Evolutionary conservation across 768 basidiomycete species (phyloP).

Genomic region (Chalciporus sphaerocephalus): DNA sequence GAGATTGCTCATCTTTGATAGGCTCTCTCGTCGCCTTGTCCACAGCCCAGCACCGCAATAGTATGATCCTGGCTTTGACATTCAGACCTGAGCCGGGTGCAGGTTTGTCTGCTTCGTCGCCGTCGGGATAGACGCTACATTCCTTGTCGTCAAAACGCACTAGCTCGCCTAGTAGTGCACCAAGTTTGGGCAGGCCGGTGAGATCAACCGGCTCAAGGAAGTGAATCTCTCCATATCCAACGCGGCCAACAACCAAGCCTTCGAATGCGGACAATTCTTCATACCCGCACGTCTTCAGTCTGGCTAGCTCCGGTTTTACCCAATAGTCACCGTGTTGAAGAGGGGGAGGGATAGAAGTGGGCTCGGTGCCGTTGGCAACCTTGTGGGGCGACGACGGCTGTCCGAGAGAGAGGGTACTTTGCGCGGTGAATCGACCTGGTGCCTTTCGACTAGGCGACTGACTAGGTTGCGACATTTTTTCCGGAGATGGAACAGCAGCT

Average conservation of each 20-base stretch:
- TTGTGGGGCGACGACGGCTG: constrained; percentile 26
- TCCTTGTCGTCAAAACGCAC: constrained; percentile 89
- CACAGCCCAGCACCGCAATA: constrained; percentile 81
- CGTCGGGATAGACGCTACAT: constrained; percentile 90
- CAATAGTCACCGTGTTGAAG: constrained; percentile 88
- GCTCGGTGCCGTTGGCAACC: constrained; percentile 25
- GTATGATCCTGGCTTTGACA: constrained; percentile 71
- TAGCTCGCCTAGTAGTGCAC: constrained; percentile 79
- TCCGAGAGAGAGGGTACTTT: constrained; percentile 30
- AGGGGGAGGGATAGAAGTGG: constrained; percentile 30
- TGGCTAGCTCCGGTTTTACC: constrained; percentile 73
- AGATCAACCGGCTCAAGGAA: constrained; percentile 83
- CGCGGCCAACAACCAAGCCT: constrained; percentile 83
- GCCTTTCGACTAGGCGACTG: constrained; percentile 39
- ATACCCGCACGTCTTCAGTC: constrained; percentile 66
- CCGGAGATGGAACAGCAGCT: constrained; percentile 18
- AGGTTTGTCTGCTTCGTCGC: constrained; percentile 81
- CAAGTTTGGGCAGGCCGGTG: constrained; percentile 75
- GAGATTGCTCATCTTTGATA: constrained; percentile 76
- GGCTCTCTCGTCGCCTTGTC: constrained; percentile 90
- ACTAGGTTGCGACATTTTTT: constrained; percentile 15
- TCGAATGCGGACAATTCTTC: constrained; percentile 69
- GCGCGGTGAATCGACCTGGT: constrained; percentile 40
- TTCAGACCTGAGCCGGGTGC: constrained; percentile 83
- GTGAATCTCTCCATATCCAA: constrained; percentile 83